These are phyloP conservation scores for Ettlia oleoabundans DNA, from an alignment of 139 green algal genomes.

Conservation along the genomic window DNA sequence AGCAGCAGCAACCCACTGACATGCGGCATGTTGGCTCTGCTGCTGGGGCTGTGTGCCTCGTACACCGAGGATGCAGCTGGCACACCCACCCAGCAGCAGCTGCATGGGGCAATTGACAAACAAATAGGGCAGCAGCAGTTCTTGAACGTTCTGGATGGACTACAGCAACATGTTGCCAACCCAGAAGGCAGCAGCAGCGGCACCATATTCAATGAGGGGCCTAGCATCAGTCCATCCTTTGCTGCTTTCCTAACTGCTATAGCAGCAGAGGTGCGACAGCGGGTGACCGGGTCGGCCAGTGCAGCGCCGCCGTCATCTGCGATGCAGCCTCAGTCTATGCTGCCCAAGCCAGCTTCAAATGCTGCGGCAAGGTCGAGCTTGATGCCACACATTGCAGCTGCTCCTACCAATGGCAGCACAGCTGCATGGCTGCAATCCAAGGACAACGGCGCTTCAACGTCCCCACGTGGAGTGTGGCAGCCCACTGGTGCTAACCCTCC, in stretches of 20 bases:
- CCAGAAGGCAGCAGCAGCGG: not conserved
- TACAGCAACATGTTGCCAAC: not conserved
- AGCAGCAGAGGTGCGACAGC: constrained; percentile 13
- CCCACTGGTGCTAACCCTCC: no score
- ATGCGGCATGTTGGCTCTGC: constrained; percentile 60
- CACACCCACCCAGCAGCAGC: constrained; percentile 11
- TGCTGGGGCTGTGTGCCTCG: constrained; percentile 75
- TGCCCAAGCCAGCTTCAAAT: no score
- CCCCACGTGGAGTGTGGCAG: no score
- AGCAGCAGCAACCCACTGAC: constrained; percentile 10
- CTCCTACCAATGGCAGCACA: no score
- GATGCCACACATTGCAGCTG: no score
- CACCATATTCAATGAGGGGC: not conserved
- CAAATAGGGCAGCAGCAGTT: constrained; percentile 30
- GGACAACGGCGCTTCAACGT: no score
- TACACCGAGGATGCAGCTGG: constrained; percentile 35
- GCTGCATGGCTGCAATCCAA: no score
- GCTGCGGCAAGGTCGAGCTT: no score
- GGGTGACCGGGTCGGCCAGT: not conserved
- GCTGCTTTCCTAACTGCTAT: not conserved
- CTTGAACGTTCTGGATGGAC: not conserved
- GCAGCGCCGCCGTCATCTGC: not conserved
- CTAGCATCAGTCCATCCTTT: constrained; percentile 18
- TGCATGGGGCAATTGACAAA: constrained; percentile 8
- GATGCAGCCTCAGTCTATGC: no score